A percentile compares a stretch with the other conserved stretches of the same genome.
phyloP scores from a whole-genome alignment of 2,329 filamentous ascomycete species.

The Trichocomaceae sp. region DNA sequence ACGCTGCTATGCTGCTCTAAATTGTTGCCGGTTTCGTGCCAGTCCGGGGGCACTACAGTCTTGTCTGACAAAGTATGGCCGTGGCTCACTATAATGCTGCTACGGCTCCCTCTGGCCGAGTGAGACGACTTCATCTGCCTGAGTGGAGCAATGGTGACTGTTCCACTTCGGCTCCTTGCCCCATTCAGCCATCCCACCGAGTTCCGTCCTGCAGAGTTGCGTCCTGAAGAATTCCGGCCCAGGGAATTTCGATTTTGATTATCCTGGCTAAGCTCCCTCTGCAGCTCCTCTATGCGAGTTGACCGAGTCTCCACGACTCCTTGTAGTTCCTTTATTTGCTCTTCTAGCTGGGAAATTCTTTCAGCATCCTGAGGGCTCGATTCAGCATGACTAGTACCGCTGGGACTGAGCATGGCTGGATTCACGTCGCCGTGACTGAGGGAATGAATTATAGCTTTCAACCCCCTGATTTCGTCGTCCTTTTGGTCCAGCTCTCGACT shows the following conservation, averaged over 20 bases:
- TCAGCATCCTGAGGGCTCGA: conserved; percentile 50
- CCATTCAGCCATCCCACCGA: conserved; percentile 17
- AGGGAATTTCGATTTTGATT: conserved; percentile 12
- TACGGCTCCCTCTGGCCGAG: conserved; percentile 22
- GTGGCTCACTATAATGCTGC: conserved; percentile 25
- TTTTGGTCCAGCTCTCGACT: conserved; percentile 82
- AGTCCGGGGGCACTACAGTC: conserved; percentile 38
- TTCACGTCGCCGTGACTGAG: conserved; percentile 60
- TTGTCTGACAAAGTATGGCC: conserved; percentile 37
- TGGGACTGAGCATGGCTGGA: conserved; percentile 24
- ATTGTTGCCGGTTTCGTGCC: conserved; percentile 29
- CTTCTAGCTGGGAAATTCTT: conserved; percentile 62
- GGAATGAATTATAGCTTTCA: conserved; percentile 97
- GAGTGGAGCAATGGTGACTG: conserved; percentile 27
- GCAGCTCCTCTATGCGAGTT: conserved; percentile 72
- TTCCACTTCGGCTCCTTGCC: conserved; percentile 27
- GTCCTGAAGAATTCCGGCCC: conserved; percentile 8
- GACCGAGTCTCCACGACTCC: conserved; percentile 65
- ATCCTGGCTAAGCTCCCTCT: conserved; percentile 60
- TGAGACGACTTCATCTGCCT: conserved; percentile 27
- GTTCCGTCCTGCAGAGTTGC: conserved; percentile 16
- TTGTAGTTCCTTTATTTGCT: conserved; percentile 72
- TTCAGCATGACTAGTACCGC: conserved; percentile 21
- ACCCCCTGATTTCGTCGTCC: conserved; percentile 91
- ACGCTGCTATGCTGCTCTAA: conserved; percentile 22